A percentile compares a stretch with the other conserved stretches of the same genome.
Conservation (phyloP, 148 eudicot species). For the Gaultheria prostrata region DNA sequence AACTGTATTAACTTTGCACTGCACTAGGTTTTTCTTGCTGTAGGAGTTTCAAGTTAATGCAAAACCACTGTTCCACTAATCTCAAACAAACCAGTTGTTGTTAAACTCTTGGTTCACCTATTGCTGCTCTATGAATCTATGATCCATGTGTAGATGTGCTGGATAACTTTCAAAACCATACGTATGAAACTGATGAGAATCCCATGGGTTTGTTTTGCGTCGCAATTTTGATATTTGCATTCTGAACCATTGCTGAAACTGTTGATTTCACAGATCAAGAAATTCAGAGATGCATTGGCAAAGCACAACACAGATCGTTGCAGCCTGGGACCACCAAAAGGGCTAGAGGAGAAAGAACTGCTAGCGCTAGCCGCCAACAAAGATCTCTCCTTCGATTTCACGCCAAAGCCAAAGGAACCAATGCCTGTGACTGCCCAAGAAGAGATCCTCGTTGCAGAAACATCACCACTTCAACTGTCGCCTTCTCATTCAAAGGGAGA, state of each 20-base stretch:
- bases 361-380: constrained; percentile 67
- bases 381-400: constrained; percentile 60
- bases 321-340: constrained; percentile 65
- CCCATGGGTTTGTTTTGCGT: not conserved
- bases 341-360: constrained; percentile 77
- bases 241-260: not conserved
- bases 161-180: not conserved
- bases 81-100: not conserved
- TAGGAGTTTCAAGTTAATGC: not conserved
- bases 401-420: constrained; percentile 43
- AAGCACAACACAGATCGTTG: constrained; percentile 54
- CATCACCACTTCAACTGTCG: not conserved
- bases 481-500: constrained; percentile 7
- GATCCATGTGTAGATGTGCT: no score
- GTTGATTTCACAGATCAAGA: constrained; percentile 58
- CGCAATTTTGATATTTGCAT: not conserved
- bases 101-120: not conserved
- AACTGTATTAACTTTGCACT: not conserved
- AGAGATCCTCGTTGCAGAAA: constrained; percentile 9
- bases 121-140: not conserved
- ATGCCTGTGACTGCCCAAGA: constrained; percentile 15
- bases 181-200: not conserved
- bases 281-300: constrained; percentile 76
- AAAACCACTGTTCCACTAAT: not conserved
- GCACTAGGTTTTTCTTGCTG: not conserved